Evolutionary conservation across 2,329 filamentous ascomycete genomes (phyloP).

Genomic region (Cladosporium oxysporum): DNA sequence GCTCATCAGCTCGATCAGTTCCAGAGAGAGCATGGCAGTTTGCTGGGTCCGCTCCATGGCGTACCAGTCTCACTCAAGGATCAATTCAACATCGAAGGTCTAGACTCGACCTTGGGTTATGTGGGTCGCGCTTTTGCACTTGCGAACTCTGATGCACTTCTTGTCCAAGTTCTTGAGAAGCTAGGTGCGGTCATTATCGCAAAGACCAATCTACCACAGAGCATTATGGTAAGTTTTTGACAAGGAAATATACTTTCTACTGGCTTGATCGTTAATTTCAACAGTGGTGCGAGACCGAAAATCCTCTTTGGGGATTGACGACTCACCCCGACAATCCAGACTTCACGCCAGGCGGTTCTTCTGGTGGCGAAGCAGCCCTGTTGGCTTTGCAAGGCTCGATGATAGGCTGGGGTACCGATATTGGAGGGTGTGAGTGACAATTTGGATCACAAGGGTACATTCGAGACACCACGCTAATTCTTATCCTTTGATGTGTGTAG

Average conservation of each 20-base stretch:
- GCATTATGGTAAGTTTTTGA: slow-evolving; percentile 49
- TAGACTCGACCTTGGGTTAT: slow-evolving; percentile 57
- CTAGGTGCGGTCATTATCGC: slow-evolving; percentile 56
- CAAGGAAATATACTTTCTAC: no score
- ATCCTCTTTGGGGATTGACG: slow-evolving; percentile 54
- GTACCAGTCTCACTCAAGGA: slow-evolving; percentile 54
- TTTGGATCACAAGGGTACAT: no score
- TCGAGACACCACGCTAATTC: no score
- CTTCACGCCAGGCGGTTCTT: slow-evolving; percentile 52
- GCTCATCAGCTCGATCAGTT: slow-evolving; percentile 56
- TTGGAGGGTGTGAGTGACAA: no score
- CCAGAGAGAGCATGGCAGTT: slow-evolving; percentile 46
- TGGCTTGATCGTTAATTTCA: slow-evolving; percentile 29
- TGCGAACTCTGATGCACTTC: slow-evolving; percentile 50
- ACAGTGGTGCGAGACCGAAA: slow-evolving; percentile 56
- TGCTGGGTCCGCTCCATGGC: slow-evolving; percentile 37
- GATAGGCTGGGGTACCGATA: slow-evolving; percentile 54
- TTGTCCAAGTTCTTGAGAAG: slow-evolving; percentile 52
- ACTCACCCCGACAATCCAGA: slow-evolving; percentile 46
- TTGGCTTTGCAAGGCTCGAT: slow-evolving; percentile 45
- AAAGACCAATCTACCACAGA: slow-evolving; percentile 55
- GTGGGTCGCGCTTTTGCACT: slow-evolving; percentile 52
- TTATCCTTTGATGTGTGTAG: no score
- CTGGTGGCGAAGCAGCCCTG: slow-evolving; percentile 48
- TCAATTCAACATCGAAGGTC: slow-evolving; percentile 56